Evolutionary conservation across 2,329 filamentous ascomycete genomes (phyloP).

Genomic region (Fusarium sp.): DNA sequence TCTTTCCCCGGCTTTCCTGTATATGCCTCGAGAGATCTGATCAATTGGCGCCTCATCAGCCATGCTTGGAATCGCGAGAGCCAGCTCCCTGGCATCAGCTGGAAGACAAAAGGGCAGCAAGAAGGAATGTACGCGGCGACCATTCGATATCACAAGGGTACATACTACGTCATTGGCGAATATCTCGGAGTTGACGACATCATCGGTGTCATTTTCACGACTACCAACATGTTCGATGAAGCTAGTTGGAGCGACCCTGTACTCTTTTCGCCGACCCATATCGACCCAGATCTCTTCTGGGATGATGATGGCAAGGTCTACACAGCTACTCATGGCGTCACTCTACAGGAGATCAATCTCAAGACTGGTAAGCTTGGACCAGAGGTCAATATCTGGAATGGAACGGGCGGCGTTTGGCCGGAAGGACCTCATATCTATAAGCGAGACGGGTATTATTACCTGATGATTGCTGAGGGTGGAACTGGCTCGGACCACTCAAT

Average conservation of each 20-base stretch:
- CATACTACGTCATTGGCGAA: constrained; percentile 58
- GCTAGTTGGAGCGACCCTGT: constrained; percentile 48
- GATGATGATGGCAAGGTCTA: constrained; percentile 69
- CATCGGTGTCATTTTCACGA: constrained; percentile 34
- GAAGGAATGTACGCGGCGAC: constrained; percentile 65
- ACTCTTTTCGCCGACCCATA: constrained; percentile 42
- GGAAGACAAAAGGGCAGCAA: constrained; percentile 49
- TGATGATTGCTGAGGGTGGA: constrained; percentile 63
- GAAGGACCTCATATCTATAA: constrained; percentile 69
- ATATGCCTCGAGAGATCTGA: constrained; percentile 66
- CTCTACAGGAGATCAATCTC: constrained; percentile 42
- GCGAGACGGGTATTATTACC: constrained; percentile 59
- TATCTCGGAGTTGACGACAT: constrained; percentile 27
- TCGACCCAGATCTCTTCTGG: constrained; percentile 67
- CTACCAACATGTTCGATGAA: constrained; percentile 41
- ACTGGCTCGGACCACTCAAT: constrained; percentile 57
- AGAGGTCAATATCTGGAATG: constrained; percentile 62
- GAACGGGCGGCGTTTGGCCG: constrained; percentile 59
- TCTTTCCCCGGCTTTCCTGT: constrained; percentile 68
- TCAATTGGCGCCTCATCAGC: constrained; percentile 63
- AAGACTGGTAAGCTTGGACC: constrained; percentile 33
- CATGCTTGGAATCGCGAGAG: constrained; percentile 59
- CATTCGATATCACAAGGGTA: constrained; percentile 58
- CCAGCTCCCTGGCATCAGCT: constrained; percentile 58
- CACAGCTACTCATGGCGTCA: constrained; percentile 56